Evolutionary conservation across 192 early-diverging fungal species (phyloP).

Genomic region (Ambispora gerdemannii): DNA sequence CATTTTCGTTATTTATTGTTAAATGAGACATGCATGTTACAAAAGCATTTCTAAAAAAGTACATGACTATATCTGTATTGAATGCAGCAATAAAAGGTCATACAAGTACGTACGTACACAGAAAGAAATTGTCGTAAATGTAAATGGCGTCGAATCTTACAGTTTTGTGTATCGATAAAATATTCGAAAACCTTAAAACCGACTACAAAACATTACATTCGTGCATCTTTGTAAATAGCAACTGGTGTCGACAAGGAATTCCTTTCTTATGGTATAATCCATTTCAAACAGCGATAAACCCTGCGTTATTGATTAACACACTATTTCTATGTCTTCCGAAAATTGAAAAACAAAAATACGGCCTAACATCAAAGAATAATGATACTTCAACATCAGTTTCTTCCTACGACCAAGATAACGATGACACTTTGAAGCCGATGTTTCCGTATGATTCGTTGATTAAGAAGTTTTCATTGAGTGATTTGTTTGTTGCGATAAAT

Average conservation of each 20-base stretch:
- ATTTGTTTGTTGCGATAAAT: neutral
- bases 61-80: too few species aligned
- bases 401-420: too few species aligned
- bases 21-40: too few species aligned
- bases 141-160: neutral
- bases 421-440: too few species aligned
- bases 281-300: neutral
- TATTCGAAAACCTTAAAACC: neutral
- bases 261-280: neutral
- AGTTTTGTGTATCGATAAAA: neutral
- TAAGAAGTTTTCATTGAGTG: neutral
- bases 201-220: neutral
- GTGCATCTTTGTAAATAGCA: neutral
- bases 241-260: conserved; percentile 7
- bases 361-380: neutral
- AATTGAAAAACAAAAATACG: neutral
- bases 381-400: neutral
- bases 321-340: neutral
- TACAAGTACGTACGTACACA: too few species aligned
- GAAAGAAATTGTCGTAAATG: too few species aligned
- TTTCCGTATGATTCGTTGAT: neutral
- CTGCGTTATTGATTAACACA: neutral
- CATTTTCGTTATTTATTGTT: too few species aligned
- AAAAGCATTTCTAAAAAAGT: too few species aligned
- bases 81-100: too few species aligned